Evolutionary conservation across 2,329 filamentous ascomycete genomes (phyloP), one percentile per base, ranked within the genome.

Genomic region (Colletotrichum sp.): DNA sequence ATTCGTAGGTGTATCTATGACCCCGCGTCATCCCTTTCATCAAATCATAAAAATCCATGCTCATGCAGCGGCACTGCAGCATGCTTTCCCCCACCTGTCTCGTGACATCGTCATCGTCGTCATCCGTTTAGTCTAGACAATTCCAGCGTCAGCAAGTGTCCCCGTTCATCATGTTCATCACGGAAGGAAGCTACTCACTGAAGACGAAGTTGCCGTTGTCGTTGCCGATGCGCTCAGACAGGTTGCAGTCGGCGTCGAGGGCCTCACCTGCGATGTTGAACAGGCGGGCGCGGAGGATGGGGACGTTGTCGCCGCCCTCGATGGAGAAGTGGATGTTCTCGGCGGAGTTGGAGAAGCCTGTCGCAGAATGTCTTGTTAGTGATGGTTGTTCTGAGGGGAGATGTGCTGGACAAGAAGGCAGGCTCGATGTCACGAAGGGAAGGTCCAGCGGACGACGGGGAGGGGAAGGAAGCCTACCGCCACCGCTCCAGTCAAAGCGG

Each of bases 211-310:
- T 33, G n/a, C 90, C 90, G 76, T 88, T 79, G 24, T 86, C 77
- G 81, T 92, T 92, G 72, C 81, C 80, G 68, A 92, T 84, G 72
- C 87, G 83, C 85, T 91, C 88, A 4, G 85, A 80, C 8, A 92
- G 85, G 83, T 92, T 91, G 76, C 92, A 76, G 76, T 92, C 85
- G 47, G 84, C 81, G 8, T 80, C 72, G 3, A 82, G 72, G 2
- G 71, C 67, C 21, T 89, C 82, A 51, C 88, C 89, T 0, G 88
- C 82, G 2, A 79, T 63, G 36, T 85, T 84, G 51, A 72, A 77
- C 36, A 92, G 84, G 0, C 61, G 72, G 47, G 89, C 89, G 21
- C 89, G 88, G 59, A 92, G 88, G 58, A 92, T 78, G 47, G 89
- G 89, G 27, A 87, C 84, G 2, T 79, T 76, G 24, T 83, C 87